Evolutionary conservation across 306 rosid species (phyloP), one percentile per base, ranked within the genome.

Genomic region (Vigna reflexopilosa): DNA sequence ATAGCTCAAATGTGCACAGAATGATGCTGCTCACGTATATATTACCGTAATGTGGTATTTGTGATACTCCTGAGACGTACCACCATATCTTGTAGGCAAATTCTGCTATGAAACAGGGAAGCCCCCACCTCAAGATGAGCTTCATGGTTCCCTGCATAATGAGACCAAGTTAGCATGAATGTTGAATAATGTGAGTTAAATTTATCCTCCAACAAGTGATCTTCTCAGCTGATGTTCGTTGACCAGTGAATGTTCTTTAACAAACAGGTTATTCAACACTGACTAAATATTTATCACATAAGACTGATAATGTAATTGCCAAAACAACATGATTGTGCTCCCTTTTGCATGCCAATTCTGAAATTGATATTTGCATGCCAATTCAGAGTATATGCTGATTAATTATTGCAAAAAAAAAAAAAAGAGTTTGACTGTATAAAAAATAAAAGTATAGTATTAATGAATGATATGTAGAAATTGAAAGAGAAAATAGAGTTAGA

Each of bases 71-170:
- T 48, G 98, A 86, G 47, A 76, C 40, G 42, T 85, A 95, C 98
- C 98, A 95, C 98, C 98, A 95, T 56, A 95, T 81, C 80, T 92
- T 95, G 89, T 95, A 95, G 11, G 52, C 90, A 81, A 86, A 77
- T 77, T 88, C 91, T 2, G 86, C 90, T 62, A 78, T 28, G 73
- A 89, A 91, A 78, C 87, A 87, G 7, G 93, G 86, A 73, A 92
- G 82, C 49, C 92, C 83, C 77, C 93, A 79, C 15, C 83, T 54
- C 69, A 83, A 75, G 40, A 91, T 86, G 51, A 92, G 78, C 80
- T 85, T 89, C 88, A 73, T 61, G 15, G 98, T 92, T 76, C 76
- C 77, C 98, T 95, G 93, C 93, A 86, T 64, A 10, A 54, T 54
- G 24, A 65, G 22, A 44, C 67, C 1, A 30, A 70, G 30, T 10